Conservation (phyloP, 192 early-diverging fungal genomes). For the Dissophora ornata region DNA sequence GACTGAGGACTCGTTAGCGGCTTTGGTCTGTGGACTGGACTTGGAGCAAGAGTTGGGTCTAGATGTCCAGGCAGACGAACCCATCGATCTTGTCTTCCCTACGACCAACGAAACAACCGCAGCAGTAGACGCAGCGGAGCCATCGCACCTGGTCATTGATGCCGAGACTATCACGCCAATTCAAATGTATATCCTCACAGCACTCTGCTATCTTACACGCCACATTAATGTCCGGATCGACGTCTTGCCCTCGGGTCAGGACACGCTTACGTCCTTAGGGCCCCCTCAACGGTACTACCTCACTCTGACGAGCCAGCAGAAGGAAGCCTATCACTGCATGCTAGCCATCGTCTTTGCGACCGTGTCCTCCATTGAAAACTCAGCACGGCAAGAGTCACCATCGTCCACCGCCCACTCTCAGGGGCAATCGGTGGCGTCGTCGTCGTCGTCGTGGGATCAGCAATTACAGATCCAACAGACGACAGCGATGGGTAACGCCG, state of each 20-base stretch:
- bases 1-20: background rate
- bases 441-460: background rate
- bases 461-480: conserved; percentile 25
- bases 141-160: background rate
- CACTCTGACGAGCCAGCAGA: conserved; percentile 8
- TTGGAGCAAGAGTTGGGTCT: conserved; percentile 45
- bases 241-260: conserved; percentile 42
- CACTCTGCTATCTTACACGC: conserved; percentile 41
- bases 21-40: conserved; percentile 18
- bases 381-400: background rate
- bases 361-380: conserved; percentile 2
- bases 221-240: conserved; percentile 52
- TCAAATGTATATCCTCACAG: conserved; percentile 35
- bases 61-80: conserved; percentile 41
- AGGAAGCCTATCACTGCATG: conserved; percentile 23
- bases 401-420: background rate
- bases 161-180: conserved; percentile 22
- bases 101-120: background rate
- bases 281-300: conserved; percentile 40
- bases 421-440: background rate
- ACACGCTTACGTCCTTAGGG: conserved; percentile 43
- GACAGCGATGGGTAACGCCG: conserved; percentile 25
- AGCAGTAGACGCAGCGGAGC: background rate
- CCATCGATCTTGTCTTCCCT: conserved; percentile 49
- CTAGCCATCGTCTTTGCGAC: conserved; percentile 45